These are phyloP conservation scores for Omphalea diandra DNA, from an alignment of 441 rosid genomes.

Conservation along the genomic window DNA sequence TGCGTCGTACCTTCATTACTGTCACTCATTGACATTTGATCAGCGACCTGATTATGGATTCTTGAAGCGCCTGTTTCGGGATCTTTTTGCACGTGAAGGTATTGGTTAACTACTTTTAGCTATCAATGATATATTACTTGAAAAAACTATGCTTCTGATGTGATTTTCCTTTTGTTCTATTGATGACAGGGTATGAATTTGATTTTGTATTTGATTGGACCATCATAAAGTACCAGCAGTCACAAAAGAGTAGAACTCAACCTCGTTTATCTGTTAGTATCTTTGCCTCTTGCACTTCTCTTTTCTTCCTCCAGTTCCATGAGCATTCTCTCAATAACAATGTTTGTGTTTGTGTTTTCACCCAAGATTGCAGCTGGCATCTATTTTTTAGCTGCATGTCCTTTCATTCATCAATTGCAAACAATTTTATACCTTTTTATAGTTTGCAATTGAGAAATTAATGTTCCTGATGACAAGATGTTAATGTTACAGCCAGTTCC, in stretches of 20 bases:
- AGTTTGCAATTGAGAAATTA: slow-evolving; percentile 1
- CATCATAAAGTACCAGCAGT: slow-evolving; percentile 80
- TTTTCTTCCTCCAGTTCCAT: neutral
- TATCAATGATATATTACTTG: neutral
- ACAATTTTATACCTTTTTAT: neutral
- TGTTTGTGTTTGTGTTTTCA: neutral
- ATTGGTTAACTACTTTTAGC: slow-evolving; percentile 5
- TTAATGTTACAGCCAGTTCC: slow-evolving; percentile 48
- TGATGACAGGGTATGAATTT: slow-evolving; percentile 58
- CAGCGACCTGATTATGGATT: slow-evolving; percentile 92
- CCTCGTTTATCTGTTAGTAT: slow-evolving; percentile 46
- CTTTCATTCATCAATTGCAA: neutral
- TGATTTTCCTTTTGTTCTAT: neutral
- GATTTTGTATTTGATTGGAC: slow-evolving; percentile 93
- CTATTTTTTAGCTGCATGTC: neutral
- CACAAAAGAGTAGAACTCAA: slow-evolving; percentile 60
- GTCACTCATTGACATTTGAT: slow-evolving; percentile 84
- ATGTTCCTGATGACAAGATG: neutral
- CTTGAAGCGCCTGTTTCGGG: slow-evolving; percentile 84
- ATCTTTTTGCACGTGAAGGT: slow-evolving; percentile 80
- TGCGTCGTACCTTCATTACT: slow-evolving; percentile 88
- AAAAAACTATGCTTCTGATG: neutral
- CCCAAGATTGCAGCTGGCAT: neutral
- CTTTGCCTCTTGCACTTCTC: neutral
- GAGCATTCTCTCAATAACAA: neutral